These are phyloP conservation scores for Diutina pseudorugosa DNA, from an alignment of 1,139 yeast genomes.

Conservation along the genomic window DNA sequence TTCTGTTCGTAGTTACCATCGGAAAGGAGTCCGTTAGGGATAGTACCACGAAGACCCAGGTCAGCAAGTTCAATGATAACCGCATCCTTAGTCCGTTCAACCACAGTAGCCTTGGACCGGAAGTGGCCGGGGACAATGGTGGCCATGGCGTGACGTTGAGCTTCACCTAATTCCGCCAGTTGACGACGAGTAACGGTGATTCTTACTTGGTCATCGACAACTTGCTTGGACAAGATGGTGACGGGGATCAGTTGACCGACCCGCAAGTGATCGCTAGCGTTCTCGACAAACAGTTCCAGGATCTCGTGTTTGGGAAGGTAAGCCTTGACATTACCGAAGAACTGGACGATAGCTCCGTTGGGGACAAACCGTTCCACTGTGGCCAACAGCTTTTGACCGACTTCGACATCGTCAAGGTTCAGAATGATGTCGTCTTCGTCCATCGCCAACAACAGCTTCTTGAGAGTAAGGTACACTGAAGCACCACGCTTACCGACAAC, in stretches of 20 bases:
- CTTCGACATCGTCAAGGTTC: constrained; percentile 36
- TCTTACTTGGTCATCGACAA: constrained; percentile 43
- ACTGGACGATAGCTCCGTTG: constrained; percentile 72
- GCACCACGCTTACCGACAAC: constrained; percentile 29
- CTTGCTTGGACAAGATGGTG: constrained; percentile 35
- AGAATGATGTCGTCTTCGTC: constrained; percentile 49
- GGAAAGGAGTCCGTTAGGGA: constrained; percentile 63
- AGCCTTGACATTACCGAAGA: constrained; percentile 69
- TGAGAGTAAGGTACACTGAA: constrained; percentile 53
- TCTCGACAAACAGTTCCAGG: constrained; percentile 73
- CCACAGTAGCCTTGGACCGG: constrained; percentile 47
- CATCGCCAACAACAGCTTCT: constrained; percentile 66
- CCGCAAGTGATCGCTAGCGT: constrained; percentile 67
- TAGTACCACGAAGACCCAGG: constrained; percentile 53
- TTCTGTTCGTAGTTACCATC: constrained; percentile 69
- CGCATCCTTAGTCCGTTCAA: constrained; percentile 60
- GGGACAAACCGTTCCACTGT: constrained; percentile 64
- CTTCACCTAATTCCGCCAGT: constrained; percentile 37
- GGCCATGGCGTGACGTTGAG: constrained; percentile 37
- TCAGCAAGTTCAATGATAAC: constrained; percentile 53
- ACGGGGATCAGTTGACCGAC: constrained; percentile 80
- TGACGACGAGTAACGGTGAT: constrained; percentile 67
- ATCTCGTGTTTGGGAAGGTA: constrained; percentile 81
- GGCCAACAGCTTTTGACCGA: constrained; percentile 59
- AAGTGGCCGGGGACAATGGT: constrained; percentile 50